Evolutionary conservation across 805 yeast species (phyloP).

Genomic region (Ogataea pini): DNA sequence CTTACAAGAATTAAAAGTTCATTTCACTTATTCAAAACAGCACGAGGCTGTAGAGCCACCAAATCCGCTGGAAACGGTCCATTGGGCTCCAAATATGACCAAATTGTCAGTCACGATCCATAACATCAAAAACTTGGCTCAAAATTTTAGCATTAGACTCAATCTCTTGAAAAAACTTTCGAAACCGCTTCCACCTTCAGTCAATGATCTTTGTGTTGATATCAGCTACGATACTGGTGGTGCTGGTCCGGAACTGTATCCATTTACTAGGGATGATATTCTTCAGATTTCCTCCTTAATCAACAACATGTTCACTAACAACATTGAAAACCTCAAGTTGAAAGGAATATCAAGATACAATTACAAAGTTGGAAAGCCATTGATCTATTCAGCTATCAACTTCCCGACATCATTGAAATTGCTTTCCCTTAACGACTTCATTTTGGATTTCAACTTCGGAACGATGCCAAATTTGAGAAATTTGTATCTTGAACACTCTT

Average conservation of each 20-base stretch:
- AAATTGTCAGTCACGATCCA: constrained; percentile 33
- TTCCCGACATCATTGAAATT: constrained; percentile 30
- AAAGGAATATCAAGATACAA: constrained; percentile 35
- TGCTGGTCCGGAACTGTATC: constrained; percentile 28
- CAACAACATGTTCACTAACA: constrained; percentile 29
- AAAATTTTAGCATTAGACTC: constrained; percentile 31
- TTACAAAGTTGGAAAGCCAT: constrained; percentile 33
- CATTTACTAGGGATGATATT: constrained; percentile 33
- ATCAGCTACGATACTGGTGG: constrained; percentile 34
- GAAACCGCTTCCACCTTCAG: constrained; percentile 31
- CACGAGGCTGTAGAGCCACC: constrained; percentile 15
- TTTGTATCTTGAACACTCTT: constrained; percentile 33
- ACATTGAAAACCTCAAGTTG: constrained; percentile 30
- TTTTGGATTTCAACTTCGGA: constrained; percentile 30
- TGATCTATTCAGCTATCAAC: constrained; percentile 31
- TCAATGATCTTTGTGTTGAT: constrained; percentile 33
- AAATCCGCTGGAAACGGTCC: constrained; percentile 16
- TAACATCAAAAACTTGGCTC: constrained; percentile 31
- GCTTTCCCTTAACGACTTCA: constrained; percentile 33
- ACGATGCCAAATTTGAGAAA: constrained; percentile 28
- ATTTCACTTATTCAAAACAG: constrained; percentile 30
- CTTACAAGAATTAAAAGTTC: constrained; percentile 33
- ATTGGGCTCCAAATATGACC: constrained; percentile 32
- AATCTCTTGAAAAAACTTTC: constrained; percentile 30
- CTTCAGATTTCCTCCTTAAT: constrained; percentile 29